Evolutionary conservation across 1,284 basidiomycete species (phyloP).

Genomic region (Sphagnurus paluster): DNA sequence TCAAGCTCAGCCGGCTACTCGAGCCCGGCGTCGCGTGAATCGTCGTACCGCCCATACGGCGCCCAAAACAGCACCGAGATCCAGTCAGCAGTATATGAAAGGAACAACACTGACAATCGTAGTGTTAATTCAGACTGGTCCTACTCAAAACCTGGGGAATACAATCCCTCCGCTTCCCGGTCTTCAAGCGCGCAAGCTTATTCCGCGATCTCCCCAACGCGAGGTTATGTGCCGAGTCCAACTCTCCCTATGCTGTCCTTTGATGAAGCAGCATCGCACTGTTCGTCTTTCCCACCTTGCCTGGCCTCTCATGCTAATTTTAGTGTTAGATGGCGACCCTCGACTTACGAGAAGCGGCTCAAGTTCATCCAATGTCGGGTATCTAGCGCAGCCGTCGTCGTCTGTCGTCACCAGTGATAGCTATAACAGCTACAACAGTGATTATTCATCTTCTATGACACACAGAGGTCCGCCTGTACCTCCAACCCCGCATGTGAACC

Average conservation of each 20-base stretch:
- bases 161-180: slow-evolving; percentile 15
- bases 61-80: slow-evolving; percentile 15
- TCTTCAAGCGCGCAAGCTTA: slow-evolving; percentile 19
- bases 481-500: slow-evolving; percentile 4
- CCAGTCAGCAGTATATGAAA: slow-evolving; percentile 14
- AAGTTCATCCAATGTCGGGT: slow-evolving; percentile 13
- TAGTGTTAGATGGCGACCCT: slow-evolving; percentile 13
- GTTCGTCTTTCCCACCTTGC: slow-evolving; percentile 12
- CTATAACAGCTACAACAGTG: slow-evolving; percentile 10
- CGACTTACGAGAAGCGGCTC: slow-evolving; percentile 16
- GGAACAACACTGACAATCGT: slow-evolving; percentile 17
- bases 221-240: slow-evolving; percentile 4
- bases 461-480: slow-evolving; percentile 3
- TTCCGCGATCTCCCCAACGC: slow-evolving; percentile 9
- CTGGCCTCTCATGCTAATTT: neutral
- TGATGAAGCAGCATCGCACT: slow-evolving; percentile 6
- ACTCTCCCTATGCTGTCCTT: slow-evolving; percentile 7
- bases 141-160: slow-evolving; percentile 20
- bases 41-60: slow-evolving; percentile 23
- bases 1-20: slow-evolving; percentile 23
- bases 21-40: slow-evolving; percentile 17
- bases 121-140: slow-evolving; percentile 18
- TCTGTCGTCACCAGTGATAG: slow-evolving; percentile 2
- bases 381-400: slow-evolving; percentile 10
- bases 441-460: slow-evolving; percentile 7